These are phyloP conservation scores for Termitomyces sp. DNA, from an alignment of 768 basidiomycete genomes.

Conservation along the genomic window DNA sequence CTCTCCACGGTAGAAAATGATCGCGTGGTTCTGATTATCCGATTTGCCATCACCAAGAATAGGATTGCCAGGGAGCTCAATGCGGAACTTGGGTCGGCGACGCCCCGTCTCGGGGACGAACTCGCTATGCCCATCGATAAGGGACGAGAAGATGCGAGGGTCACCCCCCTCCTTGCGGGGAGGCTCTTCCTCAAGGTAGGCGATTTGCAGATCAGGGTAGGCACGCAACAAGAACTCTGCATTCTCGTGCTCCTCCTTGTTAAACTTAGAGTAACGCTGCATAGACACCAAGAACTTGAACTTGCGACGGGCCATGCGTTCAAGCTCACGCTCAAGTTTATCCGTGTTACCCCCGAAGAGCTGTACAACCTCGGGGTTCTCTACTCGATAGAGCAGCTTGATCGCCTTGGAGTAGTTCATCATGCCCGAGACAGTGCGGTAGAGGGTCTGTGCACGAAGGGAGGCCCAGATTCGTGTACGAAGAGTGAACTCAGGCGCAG, in stretches of 20 bases:
- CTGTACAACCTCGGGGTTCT: conserved; percentile 99
- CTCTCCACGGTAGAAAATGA: conserved; percentile 99
- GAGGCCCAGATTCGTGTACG: conserved; percentile 99
- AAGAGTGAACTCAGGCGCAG: conserved; percentile 96
- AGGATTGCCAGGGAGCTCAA: conserved; percentile 97
- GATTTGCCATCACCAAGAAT: conserved; percentile 99
- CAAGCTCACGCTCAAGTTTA: conserved; percentile 91
- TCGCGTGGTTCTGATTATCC: conserved; percentile 99
- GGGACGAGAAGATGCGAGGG: conserved; percentile 88
- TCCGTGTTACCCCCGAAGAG: conserved; percentile 97
- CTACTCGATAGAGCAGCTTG: conserved; percentile 98
- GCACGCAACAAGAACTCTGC: conserved; percentile 96
- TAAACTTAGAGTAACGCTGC: conserved; percentile 99
- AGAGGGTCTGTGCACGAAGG: conserved; percentile 95
- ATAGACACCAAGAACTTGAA: conserved; percentile 99
- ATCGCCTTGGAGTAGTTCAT: conserved; percentile 99
- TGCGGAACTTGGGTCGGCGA: conserved; percentile 93
- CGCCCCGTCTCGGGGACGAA: conserved; percentile 86
- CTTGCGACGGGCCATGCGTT: conserved; percentile 96
- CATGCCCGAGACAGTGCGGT: conserved; percentile 98
- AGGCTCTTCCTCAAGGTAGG: conserved; percentile 95
- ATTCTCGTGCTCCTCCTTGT: conserved; percentile 98
- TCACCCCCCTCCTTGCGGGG: conserved; percentile 93
- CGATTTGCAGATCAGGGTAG: conserved; percentile 97
- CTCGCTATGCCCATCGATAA: conserved; percentile 98